Evolutionary conservation across 176 grass and related monocot genomes (phyloP).

Genomic region (barley (Hordeum vulgare)): MorexV3_pseudomolecules_assembly NC_058522.1:409483401-409483900

Average conservation of each 20-base stretch:
- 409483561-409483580: slow-evolving; percentile 58
- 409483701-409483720: neutral
- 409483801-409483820: neutral
- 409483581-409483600: slow-evolving; percentile 91
- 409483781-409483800: neutral
- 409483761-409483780: neutral
- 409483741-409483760: neutral
- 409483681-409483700: neutral
- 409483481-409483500: neutral
- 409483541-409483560: neutral
- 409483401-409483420: slow-evolving; percentile 92
- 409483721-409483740: neutral
- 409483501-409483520: neutral
- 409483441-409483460: slow-evolving; percentile 86
- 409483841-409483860: neutral
- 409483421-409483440: slow-evolving; percentile 82
- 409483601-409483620: slow-evolving; percentile 76
- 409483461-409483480: slow-evolving; percentile 51
- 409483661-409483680: slow-evolving; percentile 63
- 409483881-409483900: neutral
- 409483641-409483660: slow-evolving; percentile 91
- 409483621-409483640: slow-evolving; percentile 41
- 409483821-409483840: neutral
- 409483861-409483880: neutral
- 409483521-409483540: neutral